phyloP scores from a whole-genome alignment of 495 filamentous ascomycete species.

The Thermochaetoides thermophila region DNA sequence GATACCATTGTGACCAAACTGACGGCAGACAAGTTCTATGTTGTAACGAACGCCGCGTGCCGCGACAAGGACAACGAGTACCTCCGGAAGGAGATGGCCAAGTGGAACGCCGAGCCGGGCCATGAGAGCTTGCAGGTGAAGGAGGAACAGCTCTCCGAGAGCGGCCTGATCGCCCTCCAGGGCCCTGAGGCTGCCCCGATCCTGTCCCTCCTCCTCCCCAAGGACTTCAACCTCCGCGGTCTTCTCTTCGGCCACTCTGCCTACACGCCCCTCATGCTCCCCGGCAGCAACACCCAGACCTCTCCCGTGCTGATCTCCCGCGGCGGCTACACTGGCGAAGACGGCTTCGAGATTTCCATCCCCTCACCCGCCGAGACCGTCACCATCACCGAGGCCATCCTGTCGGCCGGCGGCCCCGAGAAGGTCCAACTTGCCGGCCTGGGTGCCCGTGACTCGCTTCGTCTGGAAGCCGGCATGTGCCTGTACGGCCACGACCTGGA shows the following conservation, averaged over 20 bases:
- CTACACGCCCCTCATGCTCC: conserved; percentile 32
- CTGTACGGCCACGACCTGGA: conserved; percentile 96
- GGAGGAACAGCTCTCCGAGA: conserved; percentile 41
- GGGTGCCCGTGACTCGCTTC: conserved; percentile 78
- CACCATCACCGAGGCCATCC: conserved; percentile 43
- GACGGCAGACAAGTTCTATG: conserved; percentile 57
- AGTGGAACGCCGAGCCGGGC: conserved; percentile 47
- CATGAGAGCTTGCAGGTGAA: conserved; percentile 38
- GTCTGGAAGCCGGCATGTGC: conserved; percentile 94
- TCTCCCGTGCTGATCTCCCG: conserved; percentile 57
- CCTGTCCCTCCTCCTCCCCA: conserved; percentile 36
- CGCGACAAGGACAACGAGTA: conserved; percentile 73
- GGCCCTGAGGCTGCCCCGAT: conserved; percentile 59
- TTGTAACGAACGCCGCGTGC: conserved; percentile 94
- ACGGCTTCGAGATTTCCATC: conserved; percentile 93
- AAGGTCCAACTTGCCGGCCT: conserved; percentile 68
- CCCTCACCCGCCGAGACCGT: conserved; percentile 38
- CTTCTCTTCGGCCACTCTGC: conserved; percentile 69
- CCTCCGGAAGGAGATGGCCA: conserved; percentile 44
- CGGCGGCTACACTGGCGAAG: conserved; percentile 92
- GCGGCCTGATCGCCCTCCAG: conserved; percentile 76
- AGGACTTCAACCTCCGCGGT: conserved; percentile 35
- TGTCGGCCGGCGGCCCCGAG: conserved; percentile 44
- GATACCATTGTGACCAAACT: conserved; percentile 79
- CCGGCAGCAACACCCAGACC: conserved; percentile 25